Percentiles rank a stretch among this genome's conserved stretches.
Evolutionary conservation across 2,329 filamentous ascomycete species (phyloP).

Genomic region (Diaporthe helianthi): DNA sequence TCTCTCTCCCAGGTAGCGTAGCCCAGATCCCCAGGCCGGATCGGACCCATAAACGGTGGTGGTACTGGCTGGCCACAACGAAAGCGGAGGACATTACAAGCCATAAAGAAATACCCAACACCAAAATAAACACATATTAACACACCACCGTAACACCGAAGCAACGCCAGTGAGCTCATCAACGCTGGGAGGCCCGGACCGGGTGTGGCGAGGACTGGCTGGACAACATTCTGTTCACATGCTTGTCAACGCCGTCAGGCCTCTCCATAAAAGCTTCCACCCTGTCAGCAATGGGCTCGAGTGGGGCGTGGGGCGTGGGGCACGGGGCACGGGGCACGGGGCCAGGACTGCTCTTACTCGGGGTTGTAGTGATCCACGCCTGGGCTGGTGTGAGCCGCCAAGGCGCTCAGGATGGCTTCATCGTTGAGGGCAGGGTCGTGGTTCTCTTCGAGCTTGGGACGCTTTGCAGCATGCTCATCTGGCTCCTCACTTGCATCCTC

Average conservation of each 20-base stretch:
- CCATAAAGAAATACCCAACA: constrained; percentile 27
- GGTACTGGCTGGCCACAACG: background rate
- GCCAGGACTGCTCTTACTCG: constrained; percentile 47
- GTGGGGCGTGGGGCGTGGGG: background rate
- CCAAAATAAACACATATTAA: constrained; percentile 10
- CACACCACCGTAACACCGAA: constrained; percentile 23
- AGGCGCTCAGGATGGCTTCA: constrained; percentile 54
- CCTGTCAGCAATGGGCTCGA: constrained; percentile 1
- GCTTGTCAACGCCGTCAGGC: background rate
- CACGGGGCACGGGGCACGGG: background rate
- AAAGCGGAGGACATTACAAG: background rate
- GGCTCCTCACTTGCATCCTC: constrained; percentile 34
- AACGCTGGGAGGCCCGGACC: constrained; percentile 1
- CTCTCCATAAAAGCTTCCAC: constrained; percentile 30
- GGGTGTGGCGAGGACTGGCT: background rate
- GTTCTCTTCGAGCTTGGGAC: constrained; percentile 47
- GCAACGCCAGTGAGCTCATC: constrained; percentile 20
- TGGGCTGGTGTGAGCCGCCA: constrained; percentile 52
- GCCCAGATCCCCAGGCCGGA: background rate
- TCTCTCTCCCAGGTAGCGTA: background rate
- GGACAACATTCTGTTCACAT: background rate
- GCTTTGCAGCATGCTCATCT: constrained; percentile 50
- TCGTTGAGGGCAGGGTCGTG: constrained; percentile 51
- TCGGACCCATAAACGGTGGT: background rate
- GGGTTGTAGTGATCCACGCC: constrained; percentile 49